A percentile compares a stretch with the other conserved stretches of the same genome.
Conservation (phyloP, 2,329 filamentous ascomycete genomes). For the Didymella pomorum region DNA sequence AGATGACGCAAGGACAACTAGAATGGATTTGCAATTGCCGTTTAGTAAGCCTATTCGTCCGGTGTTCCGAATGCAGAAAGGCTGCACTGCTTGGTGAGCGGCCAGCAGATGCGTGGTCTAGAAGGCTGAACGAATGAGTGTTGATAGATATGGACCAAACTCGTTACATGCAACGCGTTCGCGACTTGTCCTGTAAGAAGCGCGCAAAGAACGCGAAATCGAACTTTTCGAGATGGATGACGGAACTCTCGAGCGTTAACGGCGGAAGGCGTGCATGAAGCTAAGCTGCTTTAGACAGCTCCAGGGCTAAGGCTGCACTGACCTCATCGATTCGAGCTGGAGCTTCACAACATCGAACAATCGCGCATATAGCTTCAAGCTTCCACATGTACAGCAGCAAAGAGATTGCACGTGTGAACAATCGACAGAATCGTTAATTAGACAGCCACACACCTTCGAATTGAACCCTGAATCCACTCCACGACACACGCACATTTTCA, state of each 20-base stretch:
- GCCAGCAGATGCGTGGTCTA: slow-evolving; percentile 7
- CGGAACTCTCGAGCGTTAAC: slow-evolving; percentile 24
- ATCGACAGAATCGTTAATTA: neutral
- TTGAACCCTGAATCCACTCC: neutral
- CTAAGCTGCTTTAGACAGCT: slow-evolving; percentile 27
- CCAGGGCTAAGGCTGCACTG: slow-evolving; percentile 26
- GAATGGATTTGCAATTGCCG: slow-evolving; percentile 23
- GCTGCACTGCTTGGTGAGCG: slow-evolving; percentile 20
- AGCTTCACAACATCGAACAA: slow-evolving; percentile 22
- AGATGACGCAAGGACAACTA: slow-evolving; percentile 41
- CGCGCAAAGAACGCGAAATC: slow-evolving; percentile 13
- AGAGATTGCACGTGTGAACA: neutral
- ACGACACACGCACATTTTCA: neutral
- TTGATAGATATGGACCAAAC: slow-evolving; percentile 1
- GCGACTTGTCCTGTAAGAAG: slow-evolving; percentile 18
- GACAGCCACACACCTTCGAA: neutral
- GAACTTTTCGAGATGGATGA: slow-evolving; percentile 31
- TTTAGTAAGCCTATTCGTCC: slow-evolving; percentile 42
- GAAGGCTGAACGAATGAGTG: slow-evolving; percentile 20
- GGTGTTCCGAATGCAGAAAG: slow-evolving; percentile 15
- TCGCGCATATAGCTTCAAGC: slow-evolving; percentile 14
- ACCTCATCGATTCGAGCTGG: slow-evolving; percentile 34
- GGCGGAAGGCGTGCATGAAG: slow-evolving; percentile 23
- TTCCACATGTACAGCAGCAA: neutral
- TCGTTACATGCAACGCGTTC: slow-evolving; percentile 9